A percentile compares a stretch with the other conserved stretches of the same genome.
phyloP scores from a whole-genome alignment of 78 protist species.

The Bigelowiella natans region DNA sequence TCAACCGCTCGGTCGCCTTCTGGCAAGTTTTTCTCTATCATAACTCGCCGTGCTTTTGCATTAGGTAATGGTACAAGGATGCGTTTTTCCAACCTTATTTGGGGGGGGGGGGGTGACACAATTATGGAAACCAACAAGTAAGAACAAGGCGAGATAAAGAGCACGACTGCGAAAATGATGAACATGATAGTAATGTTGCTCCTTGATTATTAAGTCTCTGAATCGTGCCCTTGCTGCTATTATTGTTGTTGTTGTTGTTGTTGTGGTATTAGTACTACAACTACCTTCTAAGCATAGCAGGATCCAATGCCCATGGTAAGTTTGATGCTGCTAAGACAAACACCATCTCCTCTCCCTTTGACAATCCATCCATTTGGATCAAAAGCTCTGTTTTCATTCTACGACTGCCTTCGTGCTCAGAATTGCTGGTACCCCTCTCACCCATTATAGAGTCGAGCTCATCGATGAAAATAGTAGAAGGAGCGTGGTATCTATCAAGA shows the following conservation, averaged over 20 bases:
- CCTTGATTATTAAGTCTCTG: background rate
- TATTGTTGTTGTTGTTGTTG: background rate
- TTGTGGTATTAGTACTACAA: background rate
- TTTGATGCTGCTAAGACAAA: conserved; percentile 40
- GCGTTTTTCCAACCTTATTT: background rate
- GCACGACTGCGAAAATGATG: too few relatives aligned
- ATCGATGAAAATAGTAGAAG: conserved; percentile 69
- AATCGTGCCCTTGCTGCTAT: background rate
- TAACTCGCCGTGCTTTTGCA: background rate
- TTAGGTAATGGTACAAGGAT: background rate
- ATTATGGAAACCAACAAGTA: too few relatives aligned
- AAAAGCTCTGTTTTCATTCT: conserved; percentile 74
- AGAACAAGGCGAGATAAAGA: too few relatives aligned
- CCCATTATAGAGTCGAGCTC: conserved; percentile 67
- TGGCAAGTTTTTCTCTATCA: background rate
- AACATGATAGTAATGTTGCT: background rate
- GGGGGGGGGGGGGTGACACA: too few relatives aligned
- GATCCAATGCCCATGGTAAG: conserved; percentile 68
- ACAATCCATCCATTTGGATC: conserved; percentile 44
- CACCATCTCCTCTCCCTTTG: background rate
- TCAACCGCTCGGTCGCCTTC: background rate
- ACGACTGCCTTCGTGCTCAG: conserved; percentile 67
- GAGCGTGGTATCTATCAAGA: conserved; percentile 43
- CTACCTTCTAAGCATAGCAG: conserved; percentile 31
- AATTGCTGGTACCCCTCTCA: conserved; percentile 5